phyloP scores from a whole-genome alignment of 306 rosid genomes.

The Cucumis cinereus region DNA sequence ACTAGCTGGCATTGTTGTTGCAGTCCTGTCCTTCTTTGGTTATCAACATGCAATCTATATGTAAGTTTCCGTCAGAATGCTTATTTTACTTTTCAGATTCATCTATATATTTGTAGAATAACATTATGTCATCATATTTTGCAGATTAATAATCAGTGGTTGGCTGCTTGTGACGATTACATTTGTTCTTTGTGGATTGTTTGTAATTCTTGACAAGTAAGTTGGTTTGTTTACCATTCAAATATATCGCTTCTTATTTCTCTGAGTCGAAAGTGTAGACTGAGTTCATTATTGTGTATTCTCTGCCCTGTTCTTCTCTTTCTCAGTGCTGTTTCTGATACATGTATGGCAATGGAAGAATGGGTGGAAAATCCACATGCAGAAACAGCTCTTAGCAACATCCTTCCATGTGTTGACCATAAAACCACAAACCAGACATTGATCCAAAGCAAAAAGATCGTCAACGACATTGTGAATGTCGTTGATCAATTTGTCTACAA shows the following conservation, averaged over 20 bases:
- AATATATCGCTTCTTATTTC: background rate
- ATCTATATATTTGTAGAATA: conserved; percentile 4
- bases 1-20: conserved; percentile 17
- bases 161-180: conserved; percentile 86
- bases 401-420: conserved; percentile 92
- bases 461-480: conserved; percentile 50
- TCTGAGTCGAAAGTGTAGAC: background rate
- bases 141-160: conserved; percentile 84
- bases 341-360: conserved; percentile 84
- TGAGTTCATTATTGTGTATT: background rate
- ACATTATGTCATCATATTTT: conserved; percentile 20
- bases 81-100: background rate
- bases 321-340: conserved; percentile 65
- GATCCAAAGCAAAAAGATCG: conserved; percentile 58
- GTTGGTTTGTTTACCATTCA: background rate
- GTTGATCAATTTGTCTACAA: conserved; percentile 52
- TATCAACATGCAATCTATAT: conserved; percentile 78
- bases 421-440: conserved; percentile 69
- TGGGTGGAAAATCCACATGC: conserved; percentile 89
- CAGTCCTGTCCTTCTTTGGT: conserved; percentile 73
- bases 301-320: background rate
- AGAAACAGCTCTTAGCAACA: conserved; percentile 76
- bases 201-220: conserved; percentile 82
- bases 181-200: conserved; percentile 82
- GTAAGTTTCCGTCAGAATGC: conserved; percentile 30